phyloP scores from a whole-genome alignment of 371 early-diverging fungal species.

The Mortierella polycephala region DNA sequence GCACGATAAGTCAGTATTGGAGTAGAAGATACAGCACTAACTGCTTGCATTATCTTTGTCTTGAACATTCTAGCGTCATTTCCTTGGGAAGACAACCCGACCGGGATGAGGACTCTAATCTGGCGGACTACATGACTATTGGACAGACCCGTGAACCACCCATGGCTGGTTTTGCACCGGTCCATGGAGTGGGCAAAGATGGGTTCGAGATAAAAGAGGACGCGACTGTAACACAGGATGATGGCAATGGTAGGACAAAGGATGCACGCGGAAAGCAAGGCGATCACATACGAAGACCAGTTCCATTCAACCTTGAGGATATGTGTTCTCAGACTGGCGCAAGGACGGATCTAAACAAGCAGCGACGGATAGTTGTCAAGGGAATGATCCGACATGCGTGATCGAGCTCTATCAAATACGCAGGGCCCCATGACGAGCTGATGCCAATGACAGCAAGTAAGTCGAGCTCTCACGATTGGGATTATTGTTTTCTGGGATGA shows the following conservation, averaged over 20 bases:
- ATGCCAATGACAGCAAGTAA: constrained; percentile 56
- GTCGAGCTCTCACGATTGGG: constrained; percentile 50
- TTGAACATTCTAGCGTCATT: neutral
- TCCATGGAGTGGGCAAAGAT: constrained; percentile 27
- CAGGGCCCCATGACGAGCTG: constrained; percentile 71
- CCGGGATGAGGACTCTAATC: too few species aligned
- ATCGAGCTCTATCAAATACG: constrained; percentile 64
- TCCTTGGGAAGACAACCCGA: too few species aligned
- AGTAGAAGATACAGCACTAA: too few species aligned
- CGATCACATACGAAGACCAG: constrained; percentile 2
- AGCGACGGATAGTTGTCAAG: constrained; percentile 7
- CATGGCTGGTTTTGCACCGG: constrained; percentile 16
- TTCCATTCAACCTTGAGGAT: constrained; percentile 17
- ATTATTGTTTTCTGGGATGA: constrained; percentile 63
- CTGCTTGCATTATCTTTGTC: constrained; percentile 15
- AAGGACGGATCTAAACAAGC: neutral
- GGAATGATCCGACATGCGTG: constrained; percentile 59
- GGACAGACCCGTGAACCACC: constrained; percentile 24
- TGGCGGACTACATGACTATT: constrained; percentile 6
- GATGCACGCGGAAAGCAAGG: neutral
- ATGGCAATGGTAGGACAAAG: neutral
- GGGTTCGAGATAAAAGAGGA: constrained; percentile 32
- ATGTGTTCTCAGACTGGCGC: neutral
- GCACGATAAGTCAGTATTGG: too few species aligned
- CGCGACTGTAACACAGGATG: neutral